Evolutionary conservation across 805 yeast genomes (phyloP).

Genomic region (Hanseniaspora guilliermondii): DNA sequence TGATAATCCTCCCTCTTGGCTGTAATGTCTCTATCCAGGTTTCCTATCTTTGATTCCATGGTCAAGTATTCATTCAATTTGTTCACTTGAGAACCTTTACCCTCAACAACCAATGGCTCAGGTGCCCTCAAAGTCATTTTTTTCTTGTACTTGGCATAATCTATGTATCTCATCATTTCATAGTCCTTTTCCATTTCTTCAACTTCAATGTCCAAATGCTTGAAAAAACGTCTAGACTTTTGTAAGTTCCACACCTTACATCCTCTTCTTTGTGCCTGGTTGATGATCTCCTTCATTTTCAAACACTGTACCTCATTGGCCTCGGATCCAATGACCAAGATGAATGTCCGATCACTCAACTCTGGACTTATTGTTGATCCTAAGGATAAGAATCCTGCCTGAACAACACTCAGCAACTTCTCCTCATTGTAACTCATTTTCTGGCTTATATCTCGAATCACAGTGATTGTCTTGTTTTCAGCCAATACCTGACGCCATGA

Average conservation of each 20-base stretch:
- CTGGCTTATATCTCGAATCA: not conserved
- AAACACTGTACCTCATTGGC: constrained; percentile 27
- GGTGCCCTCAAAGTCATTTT: not conserved
- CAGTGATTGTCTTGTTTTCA: constrained; percentile 1
- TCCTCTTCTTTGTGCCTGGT: constrained; percentile 45
- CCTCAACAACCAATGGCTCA: constrained; percentile 9
- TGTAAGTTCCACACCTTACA: constrained; percentile 82
- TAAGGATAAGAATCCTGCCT: constrained; percentile 28
- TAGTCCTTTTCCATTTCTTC: constrained; percentile 20
- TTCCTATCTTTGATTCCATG: constrained; percentile 77
- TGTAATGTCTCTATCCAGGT: constrained; percentile 76
- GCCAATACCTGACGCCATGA: constrained; percentile 10
- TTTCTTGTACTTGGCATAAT: constrained; percentile 8
- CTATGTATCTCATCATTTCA: constrained; percentile 6
- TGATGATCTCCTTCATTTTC: constrained; percentile 48
- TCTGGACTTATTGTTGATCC: constrained; percentile 50
- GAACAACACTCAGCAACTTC: constrained; percentile 19
- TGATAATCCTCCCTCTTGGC: constrained; percentile 76
- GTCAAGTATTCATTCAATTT: constrained; percentile 52
- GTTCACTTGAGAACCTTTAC: constrained; percentile 1
- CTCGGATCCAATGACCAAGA: constrained; percentile 69
- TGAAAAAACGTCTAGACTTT: constrained; percentile 68
- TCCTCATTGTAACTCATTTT: constrained; percentile 19
- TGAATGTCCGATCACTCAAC: constrained; percentile 45
- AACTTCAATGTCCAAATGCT: constrained; percentile 42